A percentile compares a stretch with the other conserved stretches of the same genome.
Evolutionary conservation across 2,329 filamentous ascomycete genomes (phyloP).

Genomic region (Aspergillus glaucus): DNA sequence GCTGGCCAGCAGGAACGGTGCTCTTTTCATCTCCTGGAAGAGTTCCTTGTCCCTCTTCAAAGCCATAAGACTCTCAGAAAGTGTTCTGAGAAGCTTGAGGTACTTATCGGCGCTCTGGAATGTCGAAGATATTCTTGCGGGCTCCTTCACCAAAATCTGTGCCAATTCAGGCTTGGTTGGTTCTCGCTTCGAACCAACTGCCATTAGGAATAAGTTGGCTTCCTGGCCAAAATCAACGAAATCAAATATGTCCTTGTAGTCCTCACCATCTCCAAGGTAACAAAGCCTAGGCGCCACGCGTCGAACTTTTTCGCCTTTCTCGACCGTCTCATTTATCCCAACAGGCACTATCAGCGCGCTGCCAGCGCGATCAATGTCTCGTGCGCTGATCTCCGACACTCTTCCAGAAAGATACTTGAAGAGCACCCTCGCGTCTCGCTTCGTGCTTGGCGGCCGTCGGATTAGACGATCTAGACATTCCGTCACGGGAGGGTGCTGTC

Average conservation of each 20-base stretch:
- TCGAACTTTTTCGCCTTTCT: constrained; percentile 42
- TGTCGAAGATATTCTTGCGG: constrained; percentile 70
- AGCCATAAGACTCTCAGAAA: constrained; percentile 64
- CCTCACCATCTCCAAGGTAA: constrained; percentile 67
- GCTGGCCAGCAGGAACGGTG: constrained; percentile 76
- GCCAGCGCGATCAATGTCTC: constrained; percentile 55
- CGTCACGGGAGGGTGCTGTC: constrained; percentile 69
- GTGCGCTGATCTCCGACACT: constrained; percentile 63
- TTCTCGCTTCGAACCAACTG: constrained; percentile 84
- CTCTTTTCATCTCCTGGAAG: constrained; percentile 66
- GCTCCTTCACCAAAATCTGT: constrained; percentile 73
- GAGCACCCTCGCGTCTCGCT: constrained; percentile 59
- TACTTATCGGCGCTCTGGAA: constrained; percentile 83
- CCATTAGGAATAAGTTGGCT: constrained; percentile 81
- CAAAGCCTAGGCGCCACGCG: constrained; percentile 65
- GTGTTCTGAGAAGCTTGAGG: constrained; percentile 68
- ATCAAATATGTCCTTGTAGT: constrained; percentile 88
- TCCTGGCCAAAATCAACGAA: constrained; percentile 90
- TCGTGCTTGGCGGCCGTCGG: constrained; percentile 62
- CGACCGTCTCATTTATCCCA: constrained; percentile 21
- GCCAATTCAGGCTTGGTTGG: constrained; percentile 84
- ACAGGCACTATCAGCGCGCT: constrained; percentile 69
- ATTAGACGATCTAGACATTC: constrained; percentile 70
- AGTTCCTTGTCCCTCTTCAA: constrained; percentile 75
- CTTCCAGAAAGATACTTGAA: constrained; percentile 82